Evolutionary conservation across 768 basidiomycete species (phyloP), one percentile per base, ranked within the genome.

Genomic region (Clavaria fumosa): DNA sequence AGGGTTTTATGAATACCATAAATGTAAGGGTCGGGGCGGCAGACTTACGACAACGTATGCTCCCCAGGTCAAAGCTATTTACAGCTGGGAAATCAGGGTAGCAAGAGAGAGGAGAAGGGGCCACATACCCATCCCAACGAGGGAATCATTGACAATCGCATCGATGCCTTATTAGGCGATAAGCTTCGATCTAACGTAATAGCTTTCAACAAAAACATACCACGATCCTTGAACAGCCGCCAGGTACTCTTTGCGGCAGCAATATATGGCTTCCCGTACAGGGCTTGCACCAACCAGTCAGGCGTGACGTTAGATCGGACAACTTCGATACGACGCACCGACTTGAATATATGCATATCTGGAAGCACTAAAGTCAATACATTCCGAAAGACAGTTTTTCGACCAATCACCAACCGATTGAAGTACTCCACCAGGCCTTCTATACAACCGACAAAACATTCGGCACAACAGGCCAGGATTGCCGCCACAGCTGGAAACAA

Each of bases 331-430:
- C 19, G 15, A 19, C 61, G 27, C 46, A 78, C 75, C 75, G 34
- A 88, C 86, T 52, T 88, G 80, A 46, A 86, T 84, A 47, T 79
- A 83, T 18, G 78, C 74, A 55, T 85, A 83, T 66, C 75, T 73
- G 21, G 10, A 26, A 40, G 23, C 28, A 17, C 5, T 4, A 2
- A 15, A 21, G 32, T 31, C 36, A 28, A 38, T 26, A 31, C 23
- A 19, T 11, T 20, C 33, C 19, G 10, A 10, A 4, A 21, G 7
- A 14, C 21, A 24, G 30, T 20, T 22, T 14, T 21, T 22, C 14
- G 19, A 14, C 17, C 22, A 23, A 1, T 34, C 23, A 35, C 56
- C 38, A 35, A 72, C 72, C 75, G 67, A 54, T 88, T 89, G 62
- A 88, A 86, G 56, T 78, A 88, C 51, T 75, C 69, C 6, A 86